Evolutionary conservation across 345 rosid genomes (phyloP).

Genomic region (Erucastrum elatum): DNA sequence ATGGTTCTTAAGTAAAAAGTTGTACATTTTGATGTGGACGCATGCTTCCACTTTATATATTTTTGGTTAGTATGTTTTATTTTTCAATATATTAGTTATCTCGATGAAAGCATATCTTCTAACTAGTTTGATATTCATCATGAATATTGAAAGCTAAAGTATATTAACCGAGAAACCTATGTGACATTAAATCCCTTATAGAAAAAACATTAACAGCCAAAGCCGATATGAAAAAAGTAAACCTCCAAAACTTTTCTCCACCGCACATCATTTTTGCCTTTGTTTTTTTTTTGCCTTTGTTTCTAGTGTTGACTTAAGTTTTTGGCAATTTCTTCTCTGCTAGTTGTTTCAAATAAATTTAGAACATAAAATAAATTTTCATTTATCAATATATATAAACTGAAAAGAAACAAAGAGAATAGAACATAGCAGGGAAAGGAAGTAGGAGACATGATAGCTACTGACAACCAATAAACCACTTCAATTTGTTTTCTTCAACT

Average conservation of each 20-base stretch:
- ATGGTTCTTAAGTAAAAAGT: not conserved
- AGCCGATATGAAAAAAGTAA: not conserved
- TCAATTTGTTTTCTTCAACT: constrained; percentile 9
- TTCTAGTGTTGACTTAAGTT: constrained; percentile 18
- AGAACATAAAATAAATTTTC: not conserved
- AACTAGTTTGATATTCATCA: not conserved
- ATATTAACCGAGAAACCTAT: not conserved
- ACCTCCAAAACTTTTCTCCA: not conserved
- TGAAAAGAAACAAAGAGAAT: constrained; percentile 21
- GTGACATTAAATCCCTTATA: not conserved
- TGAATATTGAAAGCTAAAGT: not conserved
- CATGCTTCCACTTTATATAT: not conserved
- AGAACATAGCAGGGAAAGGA: constrained; percentile 10
- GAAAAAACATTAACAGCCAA: not conserved
- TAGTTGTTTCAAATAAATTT: not conserved
- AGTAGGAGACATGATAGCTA: constrained; percentile 30
- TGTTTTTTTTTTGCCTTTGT: constrained; percentile 10
- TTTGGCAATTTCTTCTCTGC: constrained; percentile 18
- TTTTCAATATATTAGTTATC: not conserved
- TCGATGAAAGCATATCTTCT: not conserved
- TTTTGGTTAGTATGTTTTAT: not conserved
- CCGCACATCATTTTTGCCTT: not conserved
- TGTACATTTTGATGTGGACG: not conserved
- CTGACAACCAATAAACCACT: constrained; percentile 16
- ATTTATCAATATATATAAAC: not conserved